Conservation (phyloP, 129 eudicot genomes). For the Pittosporum tobira region DNA sequence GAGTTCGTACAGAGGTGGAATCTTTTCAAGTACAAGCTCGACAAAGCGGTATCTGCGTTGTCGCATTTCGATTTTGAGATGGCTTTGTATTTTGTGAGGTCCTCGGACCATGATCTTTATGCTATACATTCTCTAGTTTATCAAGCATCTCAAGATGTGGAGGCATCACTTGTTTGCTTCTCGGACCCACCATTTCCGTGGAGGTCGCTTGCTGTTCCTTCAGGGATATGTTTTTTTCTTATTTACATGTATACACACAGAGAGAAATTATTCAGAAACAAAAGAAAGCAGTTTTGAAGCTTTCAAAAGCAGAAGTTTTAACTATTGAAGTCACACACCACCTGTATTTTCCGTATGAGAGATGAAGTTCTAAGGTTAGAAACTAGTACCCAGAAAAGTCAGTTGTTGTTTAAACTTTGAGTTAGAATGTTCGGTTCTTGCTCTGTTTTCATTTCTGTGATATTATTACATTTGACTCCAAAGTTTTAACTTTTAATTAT, state of each 20-base stretch:
- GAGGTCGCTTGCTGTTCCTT: constrained; percentile 52
- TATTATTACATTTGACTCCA: not conserved
- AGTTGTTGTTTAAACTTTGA: no score
- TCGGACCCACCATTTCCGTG: constrained; percentile 96
- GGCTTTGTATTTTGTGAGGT: constrained; percentile 70
- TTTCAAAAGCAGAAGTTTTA: constrained; percentile 20
- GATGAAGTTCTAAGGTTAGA: constrained; percentile 27
- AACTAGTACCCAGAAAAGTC: constrained; percentile 10
- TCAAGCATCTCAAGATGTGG: constrained; percentile 79
- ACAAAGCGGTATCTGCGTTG: constrained; percentile 62
- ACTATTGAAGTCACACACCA: constrained; percentile 24
- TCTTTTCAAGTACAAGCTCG: constrained; percentile 78
- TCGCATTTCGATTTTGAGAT: constrained; percentile 78
- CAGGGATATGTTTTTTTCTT: constrained; percentile 44
- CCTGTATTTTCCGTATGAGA: constrained; percentile 38
- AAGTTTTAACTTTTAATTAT: not conserved
- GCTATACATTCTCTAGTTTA: constrained; percentile 82
- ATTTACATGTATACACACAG: constrained; percentile 53
- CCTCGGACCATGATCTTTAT: constrained; percentile 91
- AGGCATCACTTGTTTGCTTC: constrained; percentile 90
- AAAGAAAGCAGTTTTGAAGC: constrained; percentile 78
- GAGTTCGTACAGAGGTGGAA: constrained; percentile 85
- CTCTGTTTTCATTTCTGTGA: not conserved
- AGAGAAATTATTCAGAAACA: constrained; percentile 69
- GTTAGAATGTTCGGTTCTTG: constrained; percentile 6